These are phyloP conservation scores for Plasmodium relictum DNA, from an alignment of 169 alveolate genomes.

Conservation along the genomic window DNA sequence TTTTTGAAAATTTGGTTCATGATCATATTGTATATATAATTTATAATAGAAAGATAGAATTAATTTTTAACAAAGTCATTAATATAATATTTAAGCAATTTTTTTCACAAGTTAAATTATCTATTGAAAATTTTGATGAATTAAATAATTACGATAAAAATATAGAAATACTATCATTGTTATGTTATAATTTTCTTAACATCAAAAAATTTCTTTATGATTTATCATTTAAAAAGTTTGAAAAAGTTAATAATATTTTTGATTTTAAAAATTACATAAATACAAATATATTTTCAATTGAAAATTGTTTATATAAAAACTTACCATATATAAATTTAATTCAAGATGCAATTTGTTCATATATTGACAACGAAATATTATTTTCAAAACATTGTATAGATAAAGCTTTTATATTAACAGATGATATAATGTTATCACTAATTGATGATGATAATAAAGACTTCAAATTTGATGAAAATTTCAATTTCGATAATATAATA, in stretches of 20 bases:
- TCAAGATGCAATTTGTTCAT: constrained; percentile 51
- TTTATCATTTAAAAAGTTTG: constrained; percentile 17
- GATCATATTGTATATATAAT: constrained; percentile 53
- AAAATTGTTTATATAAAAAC: constrained; percentile 46
- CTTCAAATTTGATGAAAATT: too few species aligned
- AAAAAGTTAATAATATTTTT: constrained; percentile 17
- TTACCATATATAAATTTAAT: constrained; percentile 46
- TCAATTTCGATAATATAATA: neutral
- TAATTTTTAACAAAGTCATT: constrained; percentile 36
- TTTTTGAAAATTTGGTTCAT: constrained; percentile 34
- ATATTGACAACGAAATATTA: constrained; percentile 42
- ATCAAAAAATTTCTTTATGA: constrained; percentile 41
- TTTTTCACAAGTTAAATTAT: constrained; percentile 9
- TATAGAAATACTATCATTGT: constrained; percentile 48
- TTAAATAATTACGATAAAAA: constrained; percentile 66
- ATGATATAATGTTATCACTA: constrained; percentile 62
- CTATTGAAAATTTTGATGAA: constrained; percentile 49
- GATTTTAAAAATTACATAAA: constrained; percentile 41
- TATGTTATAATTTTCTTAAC: constrained; percentile 59
- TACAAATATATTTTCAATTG: constrained; percentile 46
- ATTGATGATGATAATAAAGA: constrained; percentile 33
- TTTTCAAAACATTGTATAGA: constrained; percentile 52
- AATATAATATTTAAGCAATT: constrained; percentile 17
- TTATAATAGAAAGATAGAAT: constrained; percentile 68
- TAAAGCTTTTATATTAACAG: constrained; percentile 66